A percentile compares a stretch with the other conserved stretches of the same genome.
phyloP scores from a whole-genome alignment of 257 asterid genomes.

The Linderniella brevidens region DNA sequence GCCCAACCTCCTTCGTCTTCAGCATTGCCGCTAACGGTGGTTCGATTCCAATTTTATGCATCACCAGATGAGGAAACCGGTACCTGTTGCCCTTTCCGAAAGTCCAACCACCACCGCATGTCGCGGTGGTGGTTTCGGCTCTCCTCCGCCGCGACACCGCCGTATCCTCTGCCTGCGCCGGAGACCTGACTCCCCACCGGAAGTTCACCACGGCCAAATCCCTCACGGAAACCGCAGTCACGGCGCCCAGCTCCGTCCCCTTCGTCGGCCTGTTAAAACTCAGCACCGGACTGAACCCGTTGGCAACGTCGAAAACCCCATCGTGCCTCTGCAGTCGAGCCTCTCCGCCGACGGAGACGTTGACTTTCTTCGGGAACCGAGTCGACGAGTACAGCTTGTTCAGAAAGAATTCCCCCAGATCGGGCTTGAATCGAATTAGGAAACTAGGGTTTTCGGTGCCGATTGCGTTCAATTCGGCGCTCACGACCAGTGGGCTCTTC shows the following conservation, averaged over 20 bases:
- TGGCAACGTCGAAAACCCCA: slow-evolving; percentile 21
- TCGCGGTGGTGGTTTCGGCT: no score
- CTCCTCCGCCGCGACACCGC: slow-evolving; percentile 3
- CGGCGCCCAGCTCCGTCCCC: slow-evolving; percentile 53
- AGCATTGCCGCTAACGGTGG: slow-evolving; percentile 28
- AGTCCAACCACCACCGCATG: slow-evolving; percentile 33
- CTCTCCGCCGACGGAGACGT: slow-evolving; percentile 1
- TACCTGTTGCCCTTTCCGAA: no score
- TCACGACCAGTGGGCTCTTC: slow-evolving; percentile 75
- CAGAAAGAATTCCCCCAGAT: slow-evolving; percentile 59
- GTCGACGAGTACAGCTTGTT: slow-evolving; percentile 45
- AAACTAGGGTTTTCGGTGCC: slow-evolving; percentile 66
- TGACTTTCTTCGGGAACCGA: slow-evolving; percentile 10
- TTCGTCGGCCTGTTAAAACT: neutral
- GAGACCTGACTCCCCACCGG: slow-evolving; percentile 87
- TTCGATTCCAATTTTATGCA: slow-evolving; percentile 82
- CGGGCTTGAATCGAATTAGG: slow-evolving; percentile 70
- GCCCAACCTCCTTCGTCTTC: slow-evolving; percentile 19
- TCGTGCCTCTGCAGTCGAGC: slow-evolving; percentile 10
- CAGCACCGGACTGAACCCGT: slow-evolving; percentile 26
- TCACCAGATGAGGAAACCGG: slow-evolving; percentile 43
- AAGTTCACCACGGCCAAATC: slow-evolving; percentile 43
- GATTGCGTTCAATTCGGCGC: slow-evolving; percentile 60
- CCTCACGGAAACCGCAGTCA: slow-evolving; percentile 43
- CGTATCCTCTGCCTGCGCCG: slow-evolving; percentile 11